phyloP scores from a whole-genome alignment of 1,139 yeast species.

The Candida albicans region DNA sequence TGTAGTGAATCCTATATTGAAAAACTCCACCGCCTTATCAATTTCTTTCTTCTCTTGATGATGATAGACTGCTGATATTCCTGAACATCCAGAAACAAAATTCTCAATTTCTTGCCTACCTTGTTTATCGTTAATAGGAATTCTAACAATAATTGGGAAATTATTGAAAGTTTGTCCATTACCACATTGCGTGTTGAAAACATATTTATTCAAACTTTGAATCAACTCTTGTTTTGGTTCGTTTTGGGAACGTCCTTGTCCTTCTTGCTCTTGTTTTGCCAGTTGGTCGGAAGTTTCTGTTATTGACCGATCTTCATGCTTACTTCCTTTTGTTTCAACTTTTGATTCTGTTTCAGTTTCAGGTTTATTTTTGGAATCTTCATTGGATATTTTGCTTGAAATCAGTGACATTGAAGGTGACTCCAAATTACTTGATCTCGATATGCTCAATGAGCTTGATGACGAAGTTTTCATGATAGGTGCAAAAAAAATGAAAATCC shows the following conservation, averaged over 20 bases:
- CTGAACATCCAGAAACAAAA: slow-evolving; percentile 6
- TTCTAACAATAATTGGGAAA: slow-evolving; percentile 14
- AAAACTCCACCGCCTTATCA: slow-evolving; percentile 5
- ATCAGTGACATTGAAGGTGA: slow-evolving; percentile 10
- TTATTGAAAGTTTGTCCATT: slow-evolving; percentile 9
- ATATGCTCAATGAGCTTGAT: slow-evolving; percentile 9
- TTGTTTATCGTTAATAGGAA: slow-evolving; percentile 3
- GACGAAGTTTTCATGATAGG: slow-evolving; percentile 6
- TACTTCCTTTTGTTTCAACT: neutral
- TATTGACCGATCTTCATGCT: neutral
- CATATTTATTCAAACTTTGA: slow-evolving; percentile 10
- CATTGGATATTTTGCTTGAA: slow-evolving; percentile 8
- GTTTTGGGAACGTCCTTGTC: neutral
- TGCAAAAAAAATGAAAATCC: neutral
- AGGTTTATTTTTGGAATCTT: neutral
- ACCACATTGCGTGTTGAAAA: slow-evolving; percentile 9
- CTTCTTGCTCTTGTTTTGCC: neutral
- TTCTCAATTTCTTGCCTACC: slow-evolving; percentile 2
- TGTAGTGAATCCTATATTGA: slow-evolving; percentile 8
- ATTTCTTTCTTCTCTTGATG: slow-evolving; percentile 1
- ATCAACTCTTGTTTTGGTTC: slow-evolving; percentile 9
- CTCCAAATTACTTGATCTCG: slow-evolving; percentile 11
- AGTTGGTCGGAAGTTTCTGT: neutral
- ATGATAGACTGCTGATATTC: slow-evolving; percentile 6
- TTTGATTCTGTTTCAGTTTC: neutral